phyloP scores from a whole-genome alignment of 148 eudicot genomes.

The Nepenthes gracilis region DNA sequence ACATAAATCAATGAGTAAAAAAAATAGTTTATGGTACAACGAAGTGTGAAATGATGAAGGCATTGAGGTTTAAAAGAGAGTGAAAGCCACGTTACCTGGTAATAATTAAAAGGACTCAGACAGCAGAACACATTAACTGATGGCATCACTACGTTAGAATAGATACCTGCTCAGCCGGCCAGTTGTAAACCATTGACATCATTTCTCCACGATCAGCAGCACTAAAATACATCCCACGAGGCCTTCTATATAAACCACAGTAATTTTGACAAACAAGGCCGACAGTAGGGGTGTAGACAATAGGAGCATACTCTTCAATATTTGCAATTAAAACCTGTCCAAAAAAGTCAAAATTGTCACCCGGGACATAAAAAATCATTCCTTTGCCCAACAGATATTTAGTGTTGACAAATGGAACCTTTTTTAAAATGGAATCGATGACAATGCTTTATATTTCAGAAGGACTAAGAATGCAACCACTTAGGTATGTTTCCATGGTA shows the following conservation, averaged over 20 bases:
- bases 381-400: neutral
- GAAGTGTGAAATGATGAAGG: too few relatives aligned
- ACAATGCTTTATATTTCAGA: too few relatives aligned
- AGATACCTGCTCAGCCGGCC: slow-evolving; percentile 95
- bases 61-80: too few relatives aligned
- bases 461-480: too few relatives aligned
- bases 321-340: slow-evolving; percentile 79
- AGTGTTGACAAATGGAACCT: too few relatives aligned
- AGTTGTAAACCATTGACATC: slow-evolving; percentile 99
- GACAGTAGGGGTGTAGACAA: slow-evolving; percentile 95
- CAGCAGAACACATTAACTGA: too few relatives aligned
- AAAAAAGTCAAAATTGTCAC: neutral
- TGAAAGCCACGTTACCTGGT: too few relatives aligned
- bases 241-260: slow-evolving; percentile 91
- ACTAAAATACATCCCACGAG: slow-evolving; percentile 96
- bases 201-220: slow-evolving; percentile 96
- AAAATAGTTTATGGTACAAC: too few relatives aligned
- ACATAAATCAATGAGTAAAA: too few relatives aligned
- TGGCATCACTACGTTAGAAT: neutral
- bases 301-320: slow-evolving; percentile 94
- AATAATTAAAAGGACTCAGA: too few relatives aligned
- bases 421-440: too few relatives aligned
- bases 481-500: too few relatives aligned
- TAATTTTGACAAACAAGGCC: slow-evolving; percentile 97
- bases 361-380: neutral